Base-by-base conservation (phyloP, 331 rosid genomes). In the Spiraea crenata region DNA sequence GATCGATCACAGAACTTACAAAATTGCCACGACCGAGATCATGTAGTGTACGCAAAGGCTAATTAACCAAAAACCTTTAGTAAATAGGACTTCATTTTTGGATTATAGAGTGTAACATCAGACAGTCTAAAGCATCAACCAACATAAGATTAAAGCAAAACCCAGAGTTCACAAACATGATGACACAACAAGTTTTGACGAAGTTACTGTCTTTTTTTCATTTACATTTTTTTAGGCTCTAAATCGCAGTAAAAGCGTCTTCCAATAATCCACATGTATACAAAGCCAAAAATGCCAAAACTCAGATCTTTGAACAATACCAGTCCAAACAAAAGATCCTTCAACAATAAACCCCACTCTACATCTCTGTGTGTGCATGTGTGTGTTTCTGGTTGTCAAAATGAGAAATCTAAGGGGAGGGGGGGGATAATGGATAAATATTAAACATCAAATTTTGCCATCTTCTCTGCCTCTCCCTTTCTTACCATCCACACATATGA, bases 401-500 rank as follows among this genome's bases (percentile, higher is more conserved):
- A 65, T 7, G 55, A 49, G 55, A 50, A 50, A 52, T 25, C 31
- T 25, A 25, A 59, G 10, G 66, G 65, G 9, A 59, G 10, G 31
- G 31, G 31, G 31, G 31, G 31, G 2, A 25, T 25, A 25, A 25
- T 25, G 31, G 31, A 25, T 25, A 25, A 25, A 25, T 25, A 25
- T 25, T 25, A 31, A 7, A 49, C 15, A 15, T 47, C 51, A 76
- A 25, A 34, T 17, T 50, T 57, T 39, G 17, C 72, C 7, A 16
- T 11, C 41, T 4, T 69, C 44, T 63, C 5, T 55, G 31, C 5
- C 31, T 42, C 9, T 47, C 31, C 31, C 49, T 71, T 72, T 71
- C 74, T 64, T 57, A 56, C 31, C 62, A 71, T 55, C 39, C 67
- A 65, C 56, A 65, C 49, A 57, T 17, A 44, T 51, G 57, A 70